Conservation (phyloP, 768 basidiomycete genomes). For the Xerocomellus amylosporus region DNA sequence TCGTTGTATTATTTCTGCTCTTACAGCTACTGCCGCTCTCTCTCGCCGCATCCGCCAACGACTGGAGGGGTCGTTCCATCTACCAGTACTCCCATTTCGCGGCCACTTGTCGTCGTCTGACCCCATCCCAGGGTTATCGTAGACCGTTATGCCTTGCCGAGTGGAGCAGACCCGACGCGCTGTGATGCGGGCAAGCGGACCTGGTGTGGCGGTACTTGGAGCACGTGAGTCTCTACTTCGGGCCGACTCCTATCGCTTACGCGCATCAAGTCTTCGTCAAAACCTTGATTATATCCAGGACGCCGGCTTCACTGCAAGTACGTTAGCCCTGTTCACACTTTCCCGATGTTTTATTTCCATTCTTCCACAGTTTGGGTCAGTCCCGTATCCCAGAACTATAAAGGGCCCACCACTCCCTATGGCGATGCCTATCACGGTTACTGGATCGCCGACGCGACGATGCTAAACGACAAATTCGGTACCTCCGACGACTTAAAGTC, state of each 20-base stretch:
- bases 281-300: conserved; percentile 85
- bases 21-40: background rate
- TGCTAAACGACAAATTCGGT: conserved; percentile 71
- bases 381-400: conserved; percentile 75
- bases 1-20: conserved; percentile 1
- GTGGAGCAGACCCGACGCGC: conserved; percentile 3
- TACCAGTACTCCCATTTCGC: conserved; percentile 6
- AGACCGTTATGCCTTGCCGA: conserved; percentile 14
- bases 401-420: conserved; percentile 66
- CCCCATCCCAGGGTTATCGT: conserved; percentile 4
- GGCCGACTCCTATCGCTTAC: background rate
- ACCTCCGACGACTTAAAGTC: conserved; percentile 68
- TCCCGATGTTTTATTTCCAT: background rate
- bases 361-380: conserved; percentile 71
- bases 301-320: conserved; percentile 78
- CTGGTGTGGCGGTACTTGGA: conserved; percentile 19
- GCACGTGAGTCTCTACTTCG: background rate
- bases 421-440: conserved; percentile 87
- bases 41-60: conserved; percentile 9
- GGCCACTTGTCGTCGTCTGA: background rate
- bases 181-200: conserved; percentile 13
- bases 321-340: conserved; percentile 12
- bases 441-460: conserved; percentile 69
- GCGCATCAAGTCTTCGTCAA: conserved; percentile 47
- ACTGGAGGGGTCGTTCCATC: conserved; percentile 17